These are phyloP conservation scores for Aureobasidium sp. DNA, from an alignment of 2,329 filamentous ascomycete genomes.

Conservation along the genomic window DNA sequence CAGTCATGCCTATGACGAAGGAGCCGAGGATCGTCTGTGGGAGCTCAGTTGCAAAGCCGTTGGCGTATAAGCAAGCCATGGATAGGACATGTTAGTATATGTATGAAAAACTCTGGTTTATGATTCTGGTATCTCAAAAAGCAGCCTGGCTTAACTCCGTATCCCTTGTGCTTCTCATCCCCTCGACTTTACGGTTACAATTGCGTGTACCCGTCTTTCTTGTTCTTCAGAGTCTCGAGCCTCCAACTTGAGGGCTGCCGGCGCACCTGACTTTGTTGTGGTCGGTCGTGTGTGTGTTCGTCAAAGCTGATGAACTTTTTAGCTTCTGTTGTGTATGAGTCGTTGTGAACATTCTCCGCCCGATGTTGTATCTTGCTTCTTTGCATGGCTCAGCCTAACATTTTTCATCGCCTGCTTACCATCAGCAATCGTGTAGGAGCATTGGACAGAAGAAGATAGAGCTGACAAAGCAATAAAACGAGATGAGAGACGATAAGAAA, in stretches of 20 bases:
- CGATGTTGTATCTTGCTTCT: too few relatives aligned
- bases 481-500: neutral
- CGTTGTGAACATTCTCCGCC: neutral
- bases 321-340: neutral
- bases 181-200: neutral
- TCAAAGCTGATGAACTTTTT: neutral
- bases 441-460: slow-evolving; percentile 12
- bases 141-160: neutral
- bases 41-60: slow-evolving; percentile 30
- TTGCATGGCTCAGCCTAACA: neutral
- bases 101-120: neutral
- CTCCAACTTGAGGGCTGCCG: neutral
- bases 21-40: slow-evolving; percentile 38
- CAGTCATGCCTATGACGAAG: slow-evolving; percentile 32
- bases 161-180: neutral
- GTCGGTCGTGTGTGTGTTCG: neutral
- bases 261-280: neutral
- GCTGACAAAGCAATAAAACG: neutral
- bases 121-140: slow-evolving; percentile 6
- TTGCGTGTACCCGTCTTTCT: neutral
- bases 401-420: neutral
- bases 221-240: neutral
- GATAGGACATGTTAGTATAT: neutral
- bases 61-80: slow-evolving; percentile 17
- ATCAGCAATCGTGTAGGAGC: slow-evolving; percentile 1